Evolutionary conservation across 75 land plant genomes (phyloP).

Genomic region (Cunninghamia lanceolata): DNA sequence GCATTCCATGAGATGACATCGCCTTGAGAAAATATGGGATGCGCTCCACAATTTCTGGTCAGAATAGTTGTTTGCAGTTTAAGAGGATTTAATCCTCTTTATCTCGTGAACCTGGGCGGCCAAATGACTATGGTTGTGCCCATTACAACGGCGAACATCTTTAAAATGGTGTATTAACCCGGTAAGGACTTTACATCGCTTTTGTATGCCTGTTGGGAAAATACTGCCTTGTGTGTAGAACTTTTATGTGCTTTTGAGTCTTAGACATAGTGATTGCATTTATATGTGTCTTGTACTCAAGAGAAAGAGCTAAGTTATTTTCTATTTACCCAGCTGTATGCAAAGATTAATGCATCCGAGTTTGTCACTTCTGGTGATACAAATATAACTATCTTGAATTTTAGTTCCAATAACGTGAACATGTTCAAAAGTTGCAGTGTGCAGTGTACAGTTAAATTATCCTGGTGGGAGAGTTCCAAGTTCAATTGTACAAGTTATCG

Average conservation of each 20-base stretch:
- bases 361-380: neutral
- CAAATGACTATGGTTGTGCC: too few relatives aligned
- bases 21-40: too few relatives aligned
- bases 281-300: neutral
- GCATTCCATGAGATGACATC: too few relatives aligned
- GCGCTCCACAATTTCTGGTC: too few relatives aligned
- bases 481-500: neutral
- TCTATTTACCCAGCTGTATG: neutral
- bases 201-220: conserved; percentile 9
- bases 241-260: conserved; percentile 3
- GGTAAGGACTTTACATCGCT: conserved; percentile 53
- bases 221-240: conserved; percentile 1
- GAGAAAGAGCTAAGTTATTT: neutral
- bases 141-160: too few relatives aligned
- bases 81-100: too few relatives aligned
- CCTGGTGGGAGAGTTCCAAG: neutral
- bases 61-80: too few relatives aligned
- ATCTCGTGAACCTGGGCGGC: too few relatives aligned
- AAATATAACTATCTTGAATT: neutral
- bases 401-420: neutral
- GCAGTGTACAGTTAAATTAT: neutral
- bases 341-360: neutral
- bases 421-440: neutral
- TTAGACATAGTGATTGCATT: neutral
- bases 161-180: too few relatives aligned